Conservation (phyloP, 768 basidiomycete species). For the Psilocybe cyanescens region DNA sequence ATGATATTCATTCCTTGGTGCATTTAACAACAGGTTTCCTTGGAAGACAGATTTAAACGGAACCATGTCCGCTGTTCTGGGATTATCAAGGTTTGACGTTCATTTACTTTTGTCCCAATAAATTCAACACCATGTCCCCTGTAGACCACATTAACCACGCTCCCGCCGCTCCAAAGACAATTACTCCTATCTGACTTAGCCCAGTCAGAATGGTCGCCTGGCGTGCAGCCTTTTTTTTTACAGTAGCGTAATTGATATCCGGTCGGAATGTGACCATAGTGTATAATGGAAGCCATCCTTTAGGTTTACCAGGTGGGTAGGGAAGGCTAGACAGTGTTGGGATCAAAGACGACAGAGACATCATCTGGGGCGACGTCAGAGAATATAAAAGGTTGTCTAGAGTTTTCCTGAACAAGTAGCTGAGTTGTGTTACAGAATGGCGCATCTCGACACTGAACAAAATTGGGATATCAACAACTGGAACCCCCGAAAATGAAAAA, state of each 20-base stretch:
- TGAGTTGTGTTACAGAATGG: constrained; percentile 82
- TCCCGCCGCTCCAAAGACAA: constrained; percentile 44
- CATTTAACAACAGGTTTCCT: constrained; percentile 21
- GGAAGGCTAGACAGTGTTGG: constrained; percentile 52
- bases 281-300: constrained; percentile 92
- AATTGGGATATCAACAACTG: constrained; percentile 23
- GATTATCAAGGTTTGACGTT: constrained; percentile 34
- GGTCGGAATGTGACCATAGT: constrained; percentile 98
- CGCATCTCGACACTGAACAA: constrained; percentile 89
- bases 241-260: constrained; percentile 90
- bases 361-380: constrained; percentile 54
- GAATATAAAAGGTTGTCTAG: constrained; percentile 77
- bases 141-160: constrained; percentile 45
- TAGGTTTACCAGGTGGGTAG: constrained; percentile 61
- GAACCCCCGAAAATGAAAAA: not conserved
- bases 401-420: constrained; percentile 78
- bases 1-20: constrained; percentile 23
- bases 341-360: constrained; percentile 49
- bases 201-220: constrained; percentile 68
- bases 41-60: constrained; percentile 25
- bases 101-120: constrained; percentile 29
- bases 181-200: constrained; percentile 52
- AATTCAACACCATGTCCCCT: constrained; percentile 35
- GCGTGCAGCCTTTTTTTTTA: constrained; percentile 65
- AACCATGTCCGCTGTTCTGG: constrained; percentile 28